These are phyloP conservation scores for Pseudohalonectria lignicola DNA, from an alignment of 2,329 filamentous ascomycete genomes.

Conservation along the genomic window DNA sequence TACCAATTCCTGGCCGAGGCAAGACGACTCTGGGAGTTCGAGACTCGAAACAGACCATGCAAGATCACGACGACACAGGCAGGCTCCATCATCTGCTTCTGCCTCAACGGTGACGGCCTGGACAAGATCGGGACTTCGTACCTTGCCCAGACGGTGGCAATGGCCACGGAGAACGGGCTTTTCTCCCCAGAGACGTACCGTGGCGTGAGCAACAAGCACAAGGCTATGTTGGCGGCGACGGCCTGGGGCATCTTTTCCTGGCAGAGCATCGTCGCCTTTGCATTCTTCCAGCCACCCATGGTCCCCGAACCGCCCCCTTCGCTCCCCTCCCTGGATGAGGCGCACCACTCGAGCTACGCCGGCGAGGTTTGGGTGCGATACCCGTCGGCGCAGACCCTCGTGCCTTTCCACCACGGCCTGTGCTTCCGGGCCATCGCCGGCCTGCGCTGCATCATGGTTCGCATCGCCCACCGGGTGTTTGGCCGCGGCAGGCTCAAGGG, in stretches of 20 bases:
- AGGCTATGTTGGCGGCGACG: conserved; percentile 15
- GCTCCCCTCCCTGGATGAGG: conserved; percentile 15
- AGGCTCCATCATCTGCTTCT: conserved; percentile 17
- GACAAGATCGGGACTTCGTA: conserved; percentile 26
- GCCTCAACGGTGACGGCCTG: conserved; percentile 19
- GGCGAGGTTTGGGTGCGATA: conserved; percentile 19
- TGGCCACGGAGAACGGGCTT: conserved; percentile 20
- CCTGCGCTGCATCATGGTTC: conserved; percentile 15
- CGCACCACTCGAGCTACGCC: conserved; percentile 15
- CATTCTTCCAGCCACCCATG: conserved; percentile 14
- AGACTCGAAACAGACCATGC: conserved; percentile 11
- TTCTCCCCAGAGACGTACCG: conserved; percentile 10
- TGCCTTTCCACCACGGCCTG: conserved; percentile 13
- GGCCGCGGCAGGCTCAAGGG: conserved; percentile 4
- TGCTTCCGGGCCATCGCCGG: conserved; percentile 16
- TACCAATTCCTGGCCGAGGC: conserved; percentile 25
- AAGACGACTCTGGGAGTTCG: conserved; percentile 21
- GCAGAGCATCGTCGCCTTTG: conserved; percentile 13
- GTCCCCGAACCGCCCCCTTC: conserved; percentile 11
- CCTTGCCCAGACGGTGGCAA: conserved; percentile 15
- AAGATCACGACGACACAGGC: conserved; percentile 22
- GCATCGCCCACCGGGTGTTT: conserved; percentile 12
- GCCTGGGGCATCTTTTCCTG: conserved; percentile 21
- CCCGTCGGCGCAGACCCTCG: conserved; percentile 11
- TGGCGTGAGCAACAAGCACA: conserved; percentile 7